Evolutionary conservation across 23 red algal species (phyloP).

Genomic region (Gracilaria vermiculophylla): DNA sequence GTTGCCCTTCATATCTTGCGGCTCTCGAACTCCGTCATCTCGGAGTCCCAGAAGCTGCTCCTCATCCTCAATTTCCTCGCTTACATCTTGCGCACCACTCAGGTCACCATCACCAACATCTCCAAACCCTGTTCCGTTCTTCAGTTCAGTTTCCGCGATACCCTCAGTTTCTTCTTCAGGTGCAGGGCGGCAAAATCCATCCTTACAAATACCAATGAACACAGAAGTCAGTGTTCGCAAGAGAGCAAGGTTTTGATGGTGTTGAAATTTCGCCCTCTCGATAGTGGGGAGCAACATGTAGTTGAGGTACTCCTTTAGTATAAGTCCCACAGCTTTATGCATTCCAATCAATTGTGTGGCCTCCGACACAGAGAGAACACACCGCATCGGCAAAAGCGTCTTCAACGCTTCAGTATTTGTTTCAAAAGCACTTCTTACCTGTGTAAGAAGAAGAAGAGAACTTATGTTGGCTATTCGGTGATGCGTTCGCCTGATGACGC

Average conservation of each 20-base stretch:
- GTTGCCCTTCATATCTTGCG: slow-evolving; percentile 13
- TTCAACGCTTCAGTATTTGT: background rate
- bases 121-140: slow-evolving; percentile 71
- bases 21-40: background rate
- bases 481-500: background rate
- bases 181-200: slow-evolving; percentile 72
- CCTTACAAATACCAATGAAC: slow-evolving; percentile 57
- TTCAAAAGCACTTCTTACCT: background rate
- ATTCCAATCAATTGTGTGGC: background rate
- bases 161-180: background rate
- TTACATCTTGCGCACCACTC: slow-evolving; percentile 73
- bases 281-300: slow-evolving; percentile 30
- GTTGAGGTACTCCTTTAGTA: slow-evolving; percentile 9
- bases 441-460: slow-evolving; percentile 1
- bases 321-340: background rate
- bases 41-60: slow-evolving; percentile 69
- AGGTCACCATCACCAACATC: slow-evolving; percentile 71
- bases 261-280: background rate
- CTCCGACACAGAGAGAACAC: background rate
- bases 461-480: background rate
- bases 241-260: slow-evolving; percentile 27
- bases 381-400: background rate
- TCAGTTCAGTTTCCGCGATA: background rate
- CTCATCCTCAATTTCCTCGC: slow-evolving; percentile 80
- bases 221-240: slow-evolving; percentile 55